phyloP scores from a whole-genome alignment of 2,329 filamentous ascomycete species.

The Pochonia chlamydosporia region DNA sequence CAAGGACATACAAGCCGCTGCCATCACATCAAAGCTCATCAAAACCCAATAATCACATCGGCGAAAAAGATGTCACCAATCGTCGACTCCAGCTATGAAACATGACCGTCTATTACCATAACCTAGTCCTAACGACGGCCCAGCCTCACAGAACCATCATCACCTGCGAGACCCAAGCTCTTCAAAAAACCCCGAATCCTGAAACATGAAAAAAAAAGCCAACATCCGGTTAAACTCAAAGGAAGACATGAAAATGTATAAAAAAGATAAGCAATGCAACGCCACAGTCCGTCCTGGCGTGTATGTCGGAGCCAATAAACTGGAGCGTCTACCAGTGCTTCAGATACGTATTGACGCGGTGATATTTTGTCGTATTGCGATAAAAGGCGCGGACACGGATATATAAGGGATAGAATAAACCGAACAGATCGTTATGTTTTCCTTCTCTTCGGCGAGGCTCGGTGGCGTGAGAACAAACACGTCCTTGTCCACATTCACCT shows the following conservation, averaged over 20 bases:
- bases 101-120: constrained; percentile 3
- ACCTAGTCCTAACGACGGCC: constrained; percentile 2
- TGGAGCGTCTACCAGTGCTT: too few relatives aligned
- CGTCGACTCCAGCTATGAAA: neutral
- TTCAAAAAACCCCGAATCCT: neutral
- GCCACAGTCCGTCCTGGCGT: neutral
- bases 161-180: constrained; percentile 1
- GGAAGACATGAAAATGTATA: too few relatives aligned
- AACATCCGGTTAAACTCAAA: neutral
- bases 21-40: neutral
- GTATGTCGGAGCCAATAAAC: neutral
- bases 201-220: neutral
- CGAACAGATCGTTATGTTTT: neutral
- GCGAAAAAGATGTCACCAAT: too few relatives aligned
- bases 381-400: neutral
- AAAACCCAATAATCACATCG: neutral
- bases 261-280: too few relatives aligned
- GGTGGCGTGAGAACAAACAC: neutral
- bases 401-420: neutral
- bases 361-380: neutral
- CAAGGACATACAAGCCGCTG: too few relatives aligned
- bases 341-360: too few relatives aligned
- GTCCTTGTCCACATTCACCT: neutral
- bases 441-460: neutral
- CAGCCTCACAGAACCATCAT: neutral